Base-by-base conservation (phyloP, 176 grass and related monocot species). In the Cenchrus americanus region DNA sequence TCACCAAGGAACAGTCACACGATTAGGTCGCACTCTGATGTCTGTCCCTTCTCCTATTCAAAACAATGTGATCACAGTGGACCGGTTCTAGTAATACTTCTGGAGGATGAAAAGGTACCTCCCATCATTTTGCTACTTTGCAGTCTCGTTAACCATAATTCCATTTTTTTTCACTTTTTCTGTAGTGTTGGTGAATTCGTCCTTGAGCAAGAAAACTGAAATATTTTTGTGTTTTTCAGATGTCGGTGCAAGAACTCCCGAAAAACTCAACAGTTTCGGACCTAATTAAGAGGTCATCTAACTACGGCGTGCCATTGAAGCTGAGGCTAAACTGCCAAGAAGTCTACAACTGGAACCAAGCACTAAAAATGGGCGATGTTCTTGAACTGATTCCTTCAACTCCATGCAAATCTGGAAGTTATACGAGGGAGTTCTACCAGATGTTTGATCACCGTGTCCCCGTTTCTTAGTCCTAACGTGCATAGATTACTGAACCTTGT, bases 281-380 rank as follows among this genome's bases (percentile, higher is more conserved):
- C 69, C 76, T 92, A 14, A 10, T 94, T 79, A 86, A 87, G 32
- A 87, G 85, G 77, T 41, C 66, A 23, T 89, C 62, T 37, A 69
- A 71, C 50, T 74, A 63, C 9, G 44, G 64, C 21, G 69, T 73
- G 21, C 90, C 80, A 8, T 51, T 90, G 52, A 85, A 66, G 50
- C 59, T 86, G 27, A 85, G 85, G 75, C 19, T 86, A 48, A 94
- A 94, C 79, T 59, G 75, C 44, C 82, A 84, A 50, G 70, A 68
- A 5, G 76, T 87, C 69, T 67, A 79, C 63, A 77, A 90, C 78
- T 73, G 77, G 18, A 87, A 83, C 42, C 82, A 74, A 54, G 79
- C 88, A 70, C 62, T 94, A 46, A 87, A 84, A 42, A 94, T 91
- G 84, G 89, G 89, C 15, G 87, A 87, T 77, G 87, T 94, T 22